Percentiles rank a stretch among this genome's conserved stretches.
phyloP scores from a whole-genome alignment of 306 rosid genomes.

The Hippophae tibetana region DNA sequence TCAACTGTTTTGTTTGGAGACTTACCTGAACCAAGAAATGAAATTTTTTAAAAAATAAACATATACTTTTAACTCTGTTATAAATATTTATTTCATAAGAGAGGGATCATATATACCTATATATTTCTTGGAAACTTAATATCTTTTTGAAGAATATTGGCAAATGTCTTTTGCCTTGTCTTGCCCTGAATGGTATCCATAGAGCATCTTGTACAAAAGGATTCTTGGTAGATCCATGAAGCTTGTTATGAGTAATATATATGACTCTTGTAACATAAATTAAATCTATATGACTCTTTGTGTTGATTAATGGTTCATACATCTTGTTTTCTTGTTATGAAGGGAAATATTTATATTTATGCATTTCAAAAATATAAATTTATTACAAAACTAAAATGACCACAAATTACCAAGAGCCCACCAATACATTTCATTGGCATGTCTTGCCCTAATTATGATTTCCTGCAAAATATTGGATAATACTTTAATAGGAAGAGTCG shows the following conservation, averaged over 20 bases:
- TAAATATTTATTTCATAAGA: neutral
- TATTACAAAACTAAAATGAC: neutral
- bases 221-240: slow-evolving; percentile 39
- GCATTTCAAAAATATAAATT: too few species aligned
- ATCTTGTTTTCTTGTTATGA: too few species aligned
- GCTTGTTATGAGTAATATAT: too few species aligned
- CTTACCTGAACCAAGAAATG: neutral
- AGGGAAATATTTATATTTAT: too few species aligned
- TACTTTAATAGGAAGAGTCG: too few species aligned
- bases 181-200: slow-evolving; percentile 84
- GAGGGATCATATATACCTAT: slow-evolving; percentile 36
- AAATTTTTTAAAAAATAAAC: neutral
- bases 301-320: too few species aligned
- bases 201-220: slow-evolving; percentile 84
- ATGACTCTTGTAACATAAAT: too few species aligned
- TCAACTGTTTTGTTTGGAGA: slow-evolving; percentile 56
- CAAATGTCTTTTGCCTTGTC: slow-evolving; percentile 79
- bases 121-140: slow-evolving; percentile 76
- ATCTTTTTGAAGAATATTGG: slow-evolving; percentile 92
- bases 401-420: slow-evolving; percentile 89
- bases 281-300: too few species aligned
- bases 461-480: slow-evolving; percentile 35
- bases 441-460: slow-evolving; percentile 90
- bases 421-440: slow-evolving; percentile 96
- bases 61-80: neutral